phyloP scores from a whole-genome alignment of 352 stramenopile genomes.

The Discostella stelligera region DNA sequence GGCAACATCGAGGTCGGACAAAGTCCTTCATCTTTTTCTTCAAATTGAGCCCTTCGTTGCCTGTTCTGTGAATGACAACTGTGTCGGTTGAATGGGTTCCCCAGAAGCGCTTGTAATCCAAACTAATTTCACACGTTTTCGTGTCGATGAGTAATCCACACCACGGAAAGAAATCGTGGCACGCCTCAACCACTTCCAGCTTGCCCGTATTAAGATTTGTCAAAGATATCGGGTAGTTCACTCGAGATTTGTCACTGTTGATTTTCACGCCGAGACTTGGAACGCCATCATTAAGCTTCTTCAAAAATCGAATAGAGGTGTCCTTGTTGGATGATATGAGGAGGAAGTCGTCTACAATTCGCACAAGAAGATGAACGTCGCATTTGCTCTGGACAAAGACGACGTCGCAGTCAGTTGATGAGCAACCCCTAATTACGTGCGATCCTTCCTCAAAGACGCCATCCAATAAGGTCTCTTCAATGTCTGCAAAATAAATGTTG shows the following conservation, averaged over 20 bases:
- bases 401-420: constrained; percentile 17
- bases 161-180: constrained; percentile 64
- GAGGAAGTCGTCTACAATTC: constrained; percentile 81
- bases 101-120: constrained; percentile 73
- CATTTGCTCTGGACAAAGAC: constrained; percentile 20
- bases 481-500: constrained; percentile 79
- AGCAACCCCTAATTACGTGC: constrained; percentile 32
- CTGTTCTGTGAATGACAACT: constrained; percentile 49
- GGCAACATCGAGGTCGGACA: constrained; percentile 67
- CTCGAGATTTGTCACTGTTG: constrained; percentile 72
- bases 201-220: constrained; percentile 23
- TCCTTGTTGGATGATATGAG: constrained; percentile 57
- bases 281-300: constrained; percentile 61
- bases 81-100: constrained; percentile 44
- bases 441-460: constrained; percentile 41
- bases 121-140: constrained; percentile 62
- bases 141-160: constrained; percentile 80
- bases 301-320: constrained; percentile 58
- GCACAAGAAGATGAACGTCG: constrained; percentile 53
- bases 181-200: constrained; percentile 11
- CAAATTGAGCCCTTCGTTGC: constrained; percentile 53
- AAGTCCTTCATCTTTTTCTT: constrained; percentile 68
- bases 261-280: constrained; percentile 65
- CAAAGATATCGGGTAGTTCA: constrained; percentile 46
- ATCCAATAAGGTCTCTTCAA: constrained; percentile 59